phyloP scores from a whole-genome alignment of 208 protist genomes.

The Naegleria gruberi region DNA sequence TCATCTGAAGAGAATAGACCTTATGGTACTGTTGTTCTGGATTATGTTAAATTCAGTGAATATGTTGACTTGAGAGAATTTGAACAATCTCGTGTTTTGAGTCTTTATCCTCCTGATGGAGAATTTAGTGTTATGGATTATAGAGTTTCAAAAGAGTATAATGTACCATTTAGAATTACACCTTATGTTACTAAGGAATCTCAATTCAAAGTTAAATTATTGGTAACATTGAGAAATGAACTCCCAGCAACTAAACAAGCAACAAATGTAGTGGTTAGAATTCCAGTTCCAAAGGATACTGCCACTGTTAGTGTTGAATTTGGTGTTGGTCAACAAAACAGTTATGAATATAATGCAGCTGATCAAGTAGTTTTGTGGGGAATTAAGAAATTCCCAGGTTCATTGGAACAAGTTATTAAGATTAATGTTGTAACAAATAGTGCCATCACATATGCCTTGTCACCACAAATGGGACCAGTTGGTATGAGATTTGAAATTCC shows the following conservation, averaged over 20 bases:
- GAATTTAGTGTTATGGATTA: conserved; percentile 84
- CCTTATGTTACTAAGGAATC: conserved; percentile 51
- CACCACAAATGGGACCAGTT: conserved; percentile 55
- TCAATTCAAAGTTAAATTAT: conserved; percentile 43
- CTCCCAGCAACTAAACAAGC: conserved; percentile 40
- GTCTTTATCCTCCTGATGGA: conserved; percentile 59
- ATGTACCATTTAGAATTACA: conserved; percentile 54
- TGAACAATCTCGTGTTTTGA: conserved; percentile 51
- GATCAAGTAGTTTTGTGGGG: conserved; percentile 62
- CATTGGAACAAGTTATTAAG: conserved; percentile 47
- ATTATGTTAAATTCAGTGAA: conserved; percentile 71
- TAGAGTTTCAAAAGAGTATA: conserved; percentile 41
- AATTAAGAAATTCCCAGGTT: conserved; percentile 59
- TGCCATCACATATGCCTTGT: conserved; percentile 34
- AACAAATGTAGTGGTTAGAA: conserved; percentile 39
- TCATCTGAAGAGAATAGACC: background rate
- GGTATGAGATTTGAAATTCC: conserved; percentile 80
- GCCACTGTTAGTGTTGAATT: conserved; percentile 45
- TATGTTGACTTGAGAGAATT: conserved; percentile 58
- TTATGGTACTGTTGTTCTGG: conserved; percentile 51
- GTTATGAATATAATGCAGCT: conserved; percentile 53
- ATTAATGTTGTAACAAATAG: conserved; percentile 47
- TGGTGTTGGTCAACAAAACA: conserved; percentile 37
- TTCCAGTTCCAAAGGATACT: conserved; percentile 50
- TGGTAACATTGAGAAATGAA: conserved; percentile 44